Conservation (phyloP, 495 filamentous ascomycete genomes). For the Trichocladium uniseriatum region DNA sequence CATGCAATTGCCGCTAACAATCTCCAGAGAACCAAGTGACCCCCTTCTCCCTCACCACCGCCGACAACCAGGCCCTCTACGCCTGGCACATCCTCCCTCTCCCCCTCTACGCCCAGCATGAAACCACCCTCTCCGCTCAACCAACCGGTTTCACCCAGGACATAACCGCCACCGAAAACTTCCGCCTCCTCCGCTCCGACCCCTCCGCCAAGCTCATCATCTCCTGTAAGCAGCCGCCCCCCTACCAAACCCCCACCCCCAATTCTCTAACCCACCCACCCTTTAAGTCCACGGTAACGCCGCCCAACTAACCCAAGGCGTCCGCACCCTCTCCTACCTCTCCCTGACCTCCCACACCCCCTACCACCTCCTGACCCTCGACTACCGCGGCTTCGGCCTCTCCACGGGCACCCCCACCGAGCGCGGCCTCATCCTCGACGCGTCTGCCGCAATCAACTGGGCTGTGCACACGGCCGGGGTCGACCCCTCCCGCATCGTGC, state of each 20-base stretch:
- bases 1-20: too few relatives aligned
- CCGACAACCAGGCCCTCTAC: slow-evolving; percentile 50
- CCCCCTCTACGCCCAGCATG: slow-evolving; percentile 51
- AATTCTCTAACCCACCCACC: neutral
- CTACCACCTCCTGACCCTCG: slow-evolving; percentile 57
- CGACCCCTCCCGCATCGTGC: slow-evolving; percentile 59
- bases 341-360: slow-evolving; percentile 49
- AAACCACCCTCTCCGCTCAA: slow-evolving; percentile 42
- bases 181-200: slow-evolving; percentile 53
- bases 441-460: slow-evolving; percentile 60
- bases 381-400: slow-evolving; percentile 85
- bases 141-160: slow-evolving; percentile 42
- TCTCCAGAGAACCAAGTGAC: slow-evolving; percentile 54
- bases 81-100: slow-evolving; percentile 67
- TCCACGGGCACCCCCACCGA: slow-evolving; percentile 77
- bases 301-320: slow-evolving; percentile 55
- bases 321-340: slow-evolving; percentile 54
- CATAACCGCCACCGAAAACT: slow-evolving; percentile 46
- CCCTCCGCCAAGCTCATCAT: slow-evolving; percentile 52
- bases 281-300: slow-evolving; percentile 45
- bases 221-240: slow-evolving; percentile 39
- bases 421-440: slow-evolving; percentile 72
- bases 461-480: slow-evolving; percentile 55
- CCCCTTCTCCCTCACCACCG: slow-evolving; percentile 52
- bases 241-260: neutral